These are phyloP conservation scores for Dysphania ambrosioides DNA, from an alignment of 148 eudicot species.

Conservation along the genomic window DNA sequence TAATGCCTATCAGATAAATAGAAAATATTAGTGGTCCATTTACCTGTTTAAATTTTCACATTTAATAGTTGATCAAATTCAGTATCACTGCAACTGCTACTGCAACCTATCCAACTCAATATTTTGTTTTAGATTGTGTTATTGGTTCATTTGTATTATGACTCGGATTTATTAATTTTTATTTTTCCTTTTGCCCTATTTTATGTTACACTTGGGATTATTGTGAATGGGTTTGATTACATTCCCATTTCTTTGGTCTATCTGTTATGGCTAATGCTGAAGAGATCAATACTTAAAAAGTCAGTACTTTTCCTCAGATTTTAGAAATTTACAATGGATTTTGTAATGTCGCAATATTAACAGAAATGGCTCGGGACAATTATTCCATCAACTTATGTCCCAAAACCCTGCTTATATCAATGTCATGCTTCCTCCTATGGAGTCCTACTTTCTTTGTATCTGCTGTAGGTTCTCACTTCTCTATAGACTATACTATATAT, in stretches of 20 bases:
- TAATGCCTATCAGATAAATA: constrained; percentile 5
- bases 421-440: too few species aligned
- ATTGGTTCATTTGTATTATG: constrained; percentile 5
- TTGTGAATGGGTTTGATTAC: not conserved
- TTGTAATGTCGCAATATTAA: too few species aligned
- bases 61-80: constrained; percentile 1
- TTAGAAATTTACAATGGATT: too few species aligned
- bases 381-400: too few species aligned
- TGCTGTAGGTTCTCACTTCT: too few species aligned
- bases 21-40: constrained; percentile 19
- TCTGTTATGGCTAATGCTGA: not conserved
- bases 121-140: constrained; percentile 18
- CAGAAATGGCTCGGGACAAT: too few species aligned
- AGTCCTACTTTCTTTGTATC: too few species aligned
- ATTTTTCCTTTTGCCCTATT: too few species aligned
- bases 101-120: not conserved
- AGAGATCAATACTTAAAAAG: not conserved
- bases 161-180: not conserved
- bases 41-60: constrained; percentile 14
- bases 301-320: not conserved
- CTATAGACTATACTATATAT: too few species aligned
- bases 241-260: constrained; percentile 12
- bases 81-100: too few species aligned
- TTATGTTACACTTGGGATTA: not conserved
- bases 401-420: too few species aligned